These are phyloP conservation scores for Pascua guehoae DNA, from an alignment of 1,284 basidiomycete genomes.

Conservation along the genomic window DNA sequence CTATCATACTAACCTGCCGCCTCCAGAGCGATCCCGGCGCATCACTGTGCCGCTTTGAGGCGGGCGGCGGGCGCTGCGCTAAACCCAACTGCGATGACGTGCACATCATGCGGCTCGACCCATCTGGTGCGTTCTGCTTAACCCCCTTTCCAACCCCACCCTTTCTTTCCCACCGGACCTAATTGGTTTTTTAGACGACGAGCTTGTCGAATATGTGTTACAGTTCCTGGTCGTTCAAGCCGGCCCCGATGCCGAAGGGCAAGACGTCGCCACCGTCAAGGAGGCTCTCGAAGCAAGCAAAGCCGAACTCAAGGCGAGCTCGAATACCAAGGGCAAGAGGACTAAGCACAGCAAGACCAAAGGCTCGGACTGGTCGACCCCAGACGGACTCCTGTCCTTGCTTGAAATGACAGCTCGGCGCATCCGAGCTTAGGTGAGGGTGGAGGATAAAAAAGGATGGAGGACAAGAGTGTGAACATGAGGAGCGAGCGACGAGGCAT, in stretches of 20 bases:
- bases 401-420: too few species aligned
- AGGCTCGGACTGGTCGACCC: too few species aligned
- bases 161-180: constrained; percentile 6
- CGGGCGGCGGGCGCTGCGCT: constrained; percentile 37
- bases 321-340: too few species aligned
- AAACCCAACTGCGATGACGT: constrained; percentile 32
- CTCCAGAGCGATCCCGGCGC: constrained; percentile 23
- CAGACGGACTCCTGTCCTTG: too few species aligned
- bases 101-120: constrained; percentile 27
- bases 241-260: background rate
- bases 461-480: too few species aligned
- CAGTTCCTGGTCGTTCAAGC: constrained; percentile 7
- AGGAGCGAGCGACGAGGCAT: too few species aligned
- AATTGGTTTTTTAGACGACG: constrained; percentile 25
- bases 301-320: constrained; percentile 1
- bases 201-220: constrained; percentile 31
- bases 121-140: constrained; percentile 29
- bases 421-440: too few species aligned
- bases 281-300: constrained; percentile 11
- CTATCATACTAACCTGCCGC: constrained; percentile 38
- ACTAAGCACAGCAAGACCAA: too few species aligned
- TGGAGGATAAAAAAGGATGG: too few species aligned
- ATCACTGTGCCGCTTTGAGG: constrained; percentile 34
- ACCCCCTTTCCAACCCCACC: too few species aligned
- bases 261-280: background rate